Percentiles rank a stretch among this genome's conserved stretches.
phyloP scores from a whole-genome alignment of 2,329 filamentous ascomycete genomes.

The Monilinia fructigena region DNA sequence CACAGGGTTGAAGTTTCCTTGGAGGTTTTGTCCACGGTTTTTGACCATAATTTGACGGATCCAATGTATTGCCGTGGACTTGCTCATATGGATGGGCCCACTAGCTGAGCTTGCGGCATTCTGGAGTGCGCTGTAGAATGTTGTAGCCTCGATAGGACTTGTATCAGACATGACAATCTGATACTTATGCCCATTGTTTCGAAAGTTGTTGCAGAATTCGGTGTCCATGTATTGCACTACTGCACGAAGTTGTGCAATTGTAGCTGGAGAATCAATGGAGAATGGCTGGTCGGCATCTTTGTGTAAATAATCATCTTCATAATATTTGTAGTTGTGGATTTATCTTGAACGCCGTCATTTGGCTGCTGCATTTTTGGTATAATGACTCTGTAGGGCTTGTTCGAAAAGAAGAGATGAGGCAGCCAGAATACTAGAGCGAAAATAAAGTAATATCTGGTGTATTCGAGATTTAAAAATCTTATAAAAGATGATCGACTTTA shows the following conservation, averaged over 20 bases:
- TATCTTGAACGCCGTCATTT: too few relatives aligned
- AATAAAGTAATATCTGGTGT: too few relatives aligned
- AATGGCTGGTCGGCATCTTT: slow-evolving; percentile 9
- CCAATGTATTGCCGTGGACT: not conserved
- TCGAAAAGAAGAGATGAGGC: too few relatives aligned
- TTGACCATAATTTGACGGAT: not conserved
- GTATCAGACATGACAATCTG: not conserved
- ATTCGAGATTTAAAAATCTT: too few relatives aligned
- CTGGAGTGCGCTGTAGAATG: not conserved
- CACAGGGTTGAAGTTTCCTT: slow-evolving; percentile 26
- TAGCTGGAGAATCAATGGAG: slow-evolving; percentile 3
- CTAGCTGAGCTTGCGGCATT: not conserved
- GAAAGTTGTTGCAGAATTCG: slow-evolving; percentile 17
- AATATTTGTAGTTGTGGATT: slow-evolving; percentile 2
- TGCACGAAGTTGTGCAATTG: slow-evolving; percentile 19
- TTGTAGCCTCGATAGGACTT: not conserved
- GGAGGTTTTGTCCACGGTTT: slow-evolving; percentile 21
- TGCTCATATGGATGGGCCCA: not conserved
- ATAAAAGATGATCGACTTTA: too few relatives aligned
- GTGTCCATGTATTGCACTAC: slow-evolving; percentile 23
- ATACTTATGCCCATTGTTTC: slow-evolving; percentile 20
- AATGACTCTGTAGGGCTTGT: too few relatives aligned
- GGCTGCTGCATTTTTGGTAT: too few relatives aligned
- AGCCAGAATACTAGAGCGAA: too few relatives aligned
- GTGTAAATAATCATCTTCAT: slow-evolving; percentile 25